Percentiles rank a stretch among this genome's conserved stretches.
phyloP scores from a whole-genome alignment of 2,329 filamentous ascomycete genomes.

The Emmonsiellopsis sp. region DNA sequence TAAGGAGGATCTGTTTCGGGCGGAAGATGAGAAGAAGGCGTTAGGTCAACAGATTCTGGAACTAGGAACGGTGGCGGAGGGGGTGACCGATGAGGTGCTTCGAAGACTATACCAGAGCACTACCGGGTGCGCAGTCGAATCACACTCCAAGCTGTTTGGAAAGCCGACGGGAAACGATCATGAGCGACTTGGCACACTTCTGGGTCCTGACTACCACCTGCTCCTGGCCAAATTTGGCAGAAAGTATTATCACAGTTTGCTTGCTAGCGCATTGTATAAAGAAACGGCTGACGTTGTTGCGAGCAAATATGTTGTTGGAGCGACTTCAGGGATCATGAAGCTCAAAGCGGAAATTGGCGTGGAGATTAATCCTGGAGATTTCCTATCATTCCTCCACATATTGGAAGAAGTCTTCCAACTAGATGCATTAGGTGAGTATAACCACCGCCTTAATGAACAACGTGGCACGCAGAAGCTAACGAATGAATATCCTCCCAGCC shows the following conservation, averaged over 20 bases:
- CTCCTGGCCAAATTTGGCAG: background rate
- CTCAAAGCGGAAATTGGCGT: background rate
- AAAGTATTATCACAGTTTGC: conserved; percentile 1
- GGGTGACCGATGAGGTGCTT: conserved; percentile 1
- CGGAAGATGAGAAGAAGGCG: conserved; percentile 1
- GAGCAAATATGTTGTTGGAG: background rate
- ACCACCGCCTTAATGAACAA: background rate
- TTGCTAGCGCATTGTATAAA: conserved; percentile 1
- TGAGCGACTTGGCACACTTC: background rate
- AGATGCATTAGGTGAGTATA: background rate
- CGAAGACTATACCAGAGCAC: background rate
- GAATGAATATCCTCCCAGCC: background rate
- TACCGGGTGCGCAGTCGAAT: background rate
- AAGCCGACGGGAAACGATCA: background rate
- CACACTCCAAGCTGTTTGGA: conserved; percentile 1
- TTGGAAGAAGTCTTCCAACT: background rate
- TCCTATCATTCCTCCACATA: background rate
- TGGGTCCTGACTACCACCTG: background rate
- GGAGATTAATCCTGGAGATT: background rate
- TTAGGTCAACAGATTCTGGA: conserved; percentile 2
- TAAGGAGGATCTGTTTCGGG: background rate
- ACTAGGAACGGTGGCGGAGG: background rate
- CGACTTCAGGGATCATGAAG: background rate
- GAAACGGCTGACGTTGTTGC: background rate
- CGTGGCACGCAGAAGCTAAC: background rate